These are phyloP conservation scores for Bonnemaisonia californica DNA, from an alignment of 31 red algal species.

Conservation along the genomic window DNA sequence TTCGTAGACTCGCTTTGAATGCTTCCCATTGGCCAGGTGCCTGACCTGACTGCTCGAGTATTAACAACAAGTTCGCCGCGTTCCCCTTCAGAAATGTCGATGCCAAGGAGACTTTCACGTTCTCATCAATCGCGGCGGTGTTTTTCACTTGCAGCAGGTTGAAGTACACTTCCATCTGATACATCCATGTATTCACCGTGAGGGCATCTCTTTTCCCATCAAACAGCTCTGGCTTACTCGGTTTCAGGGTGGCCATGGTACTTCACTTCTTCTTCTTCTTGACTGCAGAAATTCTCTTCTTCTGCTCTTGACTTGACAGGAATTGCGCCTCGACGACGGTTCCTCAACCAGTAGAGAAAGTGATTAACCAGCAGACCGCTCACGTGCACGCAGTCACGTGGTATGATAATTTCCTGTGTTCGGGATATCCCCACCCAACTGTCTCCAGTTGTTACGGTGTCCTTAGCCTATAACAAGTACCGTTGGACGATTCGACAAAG, in stretches of 20 bases:
- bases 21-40: conserved; percentile 1
- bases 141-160: conserved; percentile 17
- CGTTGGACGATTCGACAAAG: too few relatives aligned
- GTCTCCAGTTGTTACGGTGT: too few relatives aligned
- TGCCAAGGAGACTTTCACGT: neutral
- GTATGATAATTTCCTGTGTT: too few relatives aligned
- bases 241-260: conserved; percentile 20
- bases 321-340: too few relatives aligned
- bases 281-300: too few relatives aligned
- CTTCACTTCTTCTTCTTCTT: too few relatives aligned
- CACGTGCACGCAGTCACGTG: too few relatives aligned
- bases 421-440: too few relatives aligned
- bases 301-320: too few relatives aligned
- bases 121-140: neutral
- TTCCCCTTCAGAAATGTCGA: conserved; percentile 6
- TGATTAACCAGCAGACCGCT: too few relatives aligned
- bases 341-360: too few relatives aligned
- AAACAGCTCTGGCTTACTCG: conserved; percentile 10
- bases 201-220: neutral
- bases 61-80: conserved; percentile 30
- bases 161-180: conserved; percentile 17
- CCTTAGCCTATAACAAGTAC: too few relatives aligned
- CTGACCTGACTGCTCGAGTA: neutral
- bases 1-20: conserved; percentile 2
- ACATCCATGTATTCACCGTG: conserved; percentile 27